These are phyloP conservation scores for Solanum hybrid DNA, from an alignment of 305 asterid genomes.

Conservation along the genomic window DNA sequence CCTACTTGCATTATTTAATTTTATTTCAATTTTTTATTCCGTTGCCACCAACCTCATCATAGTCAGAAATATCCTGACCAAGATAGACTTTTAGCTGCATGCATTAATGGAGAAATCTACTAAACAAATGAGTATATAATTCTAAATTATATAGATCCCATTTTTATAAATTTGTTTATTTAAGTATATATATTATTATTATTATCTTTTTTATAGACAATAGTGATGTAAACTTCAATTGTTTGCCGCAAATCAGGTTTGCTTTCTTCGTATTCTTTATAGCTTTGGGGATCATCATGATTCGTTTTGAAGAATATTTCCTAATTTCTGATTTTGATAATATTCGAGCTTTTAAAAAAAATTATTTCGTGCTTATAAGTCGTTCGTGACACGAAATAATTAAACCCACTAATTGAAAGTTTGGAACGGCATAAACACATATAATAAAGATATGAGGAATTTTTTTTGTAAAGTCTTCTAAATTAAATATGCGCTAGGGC, in stretches of 20 bases:
- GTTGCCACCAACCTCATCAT: not conserved
- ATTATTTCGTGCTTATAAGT: not conserved
- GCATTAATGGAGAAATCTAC: not conserved
- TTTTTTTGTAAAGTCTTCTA: not conserved
- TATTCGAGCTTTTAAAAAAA: not conserved
- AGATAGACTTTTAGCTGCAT: conserved; percentile 1
- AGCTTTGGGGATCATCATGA: not conserved
- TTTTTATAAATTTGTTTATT: not conserved
- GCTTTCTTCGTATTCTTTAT: not conserved
- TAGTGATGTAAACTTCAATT: not conserved
- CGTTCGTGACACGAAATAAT: not conserved
- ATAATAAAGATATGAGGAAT: not conserved
- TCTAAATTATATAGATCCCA: not conserved
- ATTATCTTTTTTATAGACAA: not conserved
- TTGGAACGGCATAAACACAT: not conserved
- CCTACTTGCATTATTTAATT: not conserved
- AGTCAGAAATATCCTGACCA: conserved; percentile 5
- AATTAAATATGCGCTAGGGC: not conserved
- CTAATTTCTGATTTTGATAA: not conserved
- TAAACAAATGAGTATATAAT: not conserved
- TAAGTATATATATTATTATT: not conserved
- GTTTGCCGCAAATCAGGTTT: not conserved
- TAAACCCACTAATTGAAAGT: not conserved
- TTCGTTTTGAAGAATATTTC: not conserved
- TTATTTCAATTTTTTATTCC: conserved; percentile 1